These are phyloP conservation scores for Pseudofabraea citricarpa DNA, from an alignment of 2,329 filamentous ascomycete species.

Conservation along the genomic window DNA sequence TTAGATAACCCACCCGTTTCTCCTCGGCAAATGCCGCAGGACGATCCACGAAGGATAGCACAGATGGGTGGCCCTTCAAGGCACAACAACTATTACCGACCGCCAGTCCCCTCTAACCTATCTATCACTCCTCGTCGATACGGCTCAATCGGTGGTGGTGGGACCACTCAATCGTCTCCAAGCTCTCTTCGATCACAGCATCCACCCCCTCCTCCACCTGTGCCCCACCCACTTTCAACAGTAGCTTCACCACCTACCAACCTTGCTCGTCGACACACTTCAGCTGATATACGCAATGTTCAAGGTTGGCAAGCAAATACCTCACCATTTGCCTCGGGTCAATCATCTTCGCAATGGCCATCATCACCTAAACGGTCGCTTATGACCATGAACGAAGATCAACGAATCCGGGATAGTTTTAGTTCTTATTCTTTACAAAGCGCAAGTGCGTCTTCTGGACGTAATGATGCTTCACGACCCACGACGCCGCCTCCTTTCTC, in stretches of 20 bases:
- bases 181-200: slow-evolving; percentile 65
- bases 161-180: slow-evolving; percentile 64
- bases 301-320: slow-evolving; percentile 67
- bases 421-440: slow-evolving; percentile 55
- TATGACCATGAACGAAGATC: slow-evolving; percentile 45
- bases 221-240: slow-evolving; percentile 60
- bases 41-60: slow-evolving; percentile 72
- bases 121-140: slow-evolving; percentile 73
- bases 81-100: slow-evolving; percentile 65
- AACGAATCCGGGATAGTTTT: slow-evolving; percentile 56
- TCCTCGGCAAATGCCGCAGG: slow-evolving; percentile 79
- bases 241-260: slow-evolving; percentile 61
- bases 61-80: slow-evolving; percentile 50
- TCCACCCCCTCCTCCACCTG: slow-evolving; percentile 57
- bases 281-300: slow-evolving; percentile 82
- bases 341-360: slow-evolving; percentile 59
- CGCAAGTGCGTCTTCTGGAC: slow-evolving; percentile 21
- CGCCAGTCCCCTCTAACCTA: slow-evolving; percentile 76
- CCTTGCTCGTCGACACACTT: slow-evolving; percentile 81
- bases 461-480: slow-evolving; percentile 24
- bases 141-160: slow-evolving; percentile 75
- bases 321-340: slow-evolving; percentile 63
- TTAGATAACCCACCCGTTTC: slow-evolving; percentile 77
- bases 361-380: slow-evolving; percentile 55
- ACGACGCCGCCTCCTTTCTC: slow-evolving; percentile 24